Evolutionary conservation across 2,329 filamentous ascomycete species (phyloP), one percentile per base, ranked within the genome.

Genomic region (Aspergillus carbonarius): DNA sequence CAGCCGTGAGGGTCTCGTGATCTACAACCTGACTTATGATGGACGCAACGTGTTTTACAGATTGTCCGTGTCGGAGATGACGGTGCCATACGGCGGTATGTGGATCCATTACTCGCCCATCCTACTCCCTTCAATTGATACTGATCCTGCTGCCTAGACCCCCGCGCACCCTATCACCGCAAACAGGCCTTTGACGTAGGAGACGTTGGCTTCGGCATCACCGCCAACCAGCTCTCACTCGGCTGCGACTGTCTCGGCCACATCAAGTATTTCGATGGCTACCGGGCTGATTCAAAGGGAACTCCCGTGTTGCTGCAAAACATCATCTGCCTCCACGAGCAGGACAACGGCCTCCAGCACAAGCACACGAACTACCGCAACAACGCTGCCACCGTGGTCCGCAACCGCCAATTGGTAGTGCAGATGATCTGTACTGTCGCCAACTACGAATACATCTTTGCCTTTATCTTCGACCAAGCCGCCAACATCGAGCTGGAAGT

Each of bases 381-480:
- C 6, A 84, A 83, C 0, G 80, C 85, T 2, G 86, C 87, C 1
- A 86, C 84, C 0, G 81, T 89, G 0, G 83, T 84, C 12, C 82
- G 88, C n/a, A 85, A 84, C 64, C 80, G 88, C 32, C 86, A 90
- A 69, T 75, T 90, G 0, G 87, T 90, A 0, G 70, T 90, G 12
- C 88, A 90, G 70, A 85, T 83, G 67, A 90, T 90, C 71, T 88
- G 88, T 74, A 90, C 87, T 0, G 86, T 90, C 2, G 81, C 85
- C 10, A 90, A 90, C 75, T 90, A 90, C 73, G 88, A 90, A 69
- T 91, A 90, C 69, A 89, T 90, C 66, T 81, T 90, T 44, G 87
- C 87, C 0, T 90, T 87, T 72, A 83, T 87, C 55, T 89, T 91
- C 76, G 88, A 89, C 70, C 88, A 90, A 72, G 87, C 87, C 1